Percentiles rank a stretch among this genome's conserved stretches.
Conservation (phyloP, 2,329 filamentous ascomycete genomes). For the Talaromyces albobiverticillius region DNA sequence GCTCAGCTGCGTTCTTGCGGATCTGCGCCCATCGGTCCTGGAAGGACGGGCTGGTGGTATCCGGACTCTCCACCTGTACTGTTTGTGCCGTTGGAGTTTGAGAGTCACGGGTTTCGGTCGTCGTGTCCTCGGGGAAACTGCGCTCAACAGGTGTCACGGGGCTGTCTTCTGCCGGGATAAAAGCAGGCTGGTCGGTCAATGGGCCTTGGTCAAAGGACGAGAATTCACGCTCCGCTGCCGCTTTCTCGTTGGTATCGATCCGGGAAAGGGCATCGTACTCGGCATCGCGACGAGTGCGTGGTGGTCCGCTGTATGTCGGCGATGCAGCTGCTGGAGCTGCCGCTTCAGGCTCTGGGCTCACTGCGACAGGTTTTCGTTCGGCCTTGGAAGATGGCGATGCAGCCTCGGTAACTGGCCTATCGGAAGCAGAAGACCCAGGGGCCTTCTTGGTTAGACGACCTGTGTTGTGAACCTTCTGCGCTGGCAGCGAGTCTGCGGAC, state of each 20-base stretch:
- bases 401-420: conserved; percentile 3
- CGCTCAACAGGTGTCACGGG: conserved; percentile 51
- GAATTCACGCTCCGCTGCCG: conserved; percentile 50
- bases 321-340: conserved; percentile 24
- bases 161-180: conserved; percentile 58
- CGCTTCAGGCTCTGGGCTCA: conserved; percentile 5
- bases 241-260: conserved; percentile 52
- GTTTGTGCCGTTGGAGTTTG: conserved; percentile 21
- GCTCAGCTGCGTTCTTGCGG: conserved; percentile 85
- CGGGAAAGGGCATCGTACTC: conserved; percentile 58
- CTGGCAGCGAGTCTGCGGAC: conserved; percentile 23
- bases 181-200: conserved; percentile 79
- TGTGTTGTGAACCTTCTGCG: conserved; percentile 18
- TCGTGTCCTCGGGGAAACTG: conserved; percentile 15
- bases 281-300: conserved; percentile 48
- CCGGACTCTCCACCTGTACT: conserved; percentile 8
- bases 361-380: conserved; percentile 8
- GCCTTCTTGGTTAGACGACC: conserved; percentile 30
- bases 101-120: conserved; percentile 14
- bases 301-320: conserved; percentile 25
- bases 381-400: conserved; percentile 10
- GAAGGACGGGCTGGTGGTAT: conserved; percentile 15
- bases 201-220: conserved; percentile 84
- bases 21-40: conserved; percentile 95
- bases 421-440: conserved; percentile 14